phyloP scores from a whole-genome alignment of 2,329 filamentous ascomycete genomes.

The Neonectria punicea region DNA sequence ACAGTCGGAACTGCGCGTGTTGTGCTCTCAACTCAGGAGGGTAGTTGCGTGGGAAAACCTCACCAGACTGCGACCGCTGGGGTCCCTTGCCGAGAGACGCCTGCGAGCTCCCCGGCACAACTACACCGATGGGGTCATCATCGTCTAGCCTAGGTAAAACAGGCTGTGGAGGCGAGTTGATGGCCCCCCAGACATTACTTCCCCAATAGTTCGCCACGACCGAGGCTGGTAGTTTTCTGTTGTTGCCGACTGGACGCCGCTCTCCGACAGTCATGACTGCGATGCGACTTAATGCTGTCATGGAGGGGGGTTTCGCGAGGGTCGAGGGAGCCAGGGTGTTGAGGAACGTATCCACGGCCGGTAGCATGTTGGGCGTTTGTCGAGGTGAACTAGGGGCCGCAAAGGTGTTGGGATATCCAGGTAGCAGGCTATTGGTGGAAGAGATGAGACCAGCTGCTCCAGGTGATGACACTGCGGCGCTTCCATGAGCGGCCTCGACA shows the following conservation, averaged over 20 bases:
- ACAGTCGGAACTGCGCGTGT: conserved; percentile 89
- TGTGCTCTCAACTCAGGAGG: conserved; percentile 85
- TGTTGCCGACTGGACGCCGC: conserved; percentile 72
- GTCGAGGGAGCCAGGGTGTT: conserved; percentile 84
- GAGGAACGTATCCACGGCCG: conserved; percentile 57
- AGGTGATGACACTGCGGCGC: conserved; percentile 56
- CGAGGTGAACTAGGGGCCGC: conserved; percentile 45
- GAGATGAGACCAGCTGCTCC: conserved; percentile 89
- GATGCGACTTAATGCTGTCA: conserved; percentile 86
- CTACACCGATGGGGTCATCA: conserved; percentile 55
- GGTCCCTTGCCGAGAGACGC: conserved; percentile 44
- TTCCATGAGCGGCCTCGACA: conserved; percentile 50
- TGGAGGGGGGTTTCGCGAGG: conserved; percentile 81
- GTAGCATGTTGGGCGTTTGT: conserved; percentile 44
- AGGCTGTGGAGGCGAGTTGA: conserved; percentile 44
- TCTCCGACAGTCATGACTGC: conserved; percentile 86
- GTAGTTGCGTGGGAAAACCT: conserved; percentile 79
- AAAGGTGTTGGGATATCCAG: conserved; percentile 60
- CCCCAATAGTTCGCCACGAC: conserved; percentile 96
- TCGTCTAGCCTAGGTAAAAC: conserved; percentile 48
- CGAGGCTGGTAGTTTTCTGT: conserved; percentile 81
- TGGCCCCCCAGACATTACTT: conserved; percentile 76
- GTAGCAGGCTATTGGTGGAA: conserved; percentile 82
- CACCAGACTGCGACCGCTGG: conserved; percentile 51
- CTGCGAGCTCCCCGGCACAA: conserved; percentile 47